Evolutionary conservation across 768 basidiomycete genomes (phyloP).

Genomic region (Leccinum pellstonianum): DNA sequence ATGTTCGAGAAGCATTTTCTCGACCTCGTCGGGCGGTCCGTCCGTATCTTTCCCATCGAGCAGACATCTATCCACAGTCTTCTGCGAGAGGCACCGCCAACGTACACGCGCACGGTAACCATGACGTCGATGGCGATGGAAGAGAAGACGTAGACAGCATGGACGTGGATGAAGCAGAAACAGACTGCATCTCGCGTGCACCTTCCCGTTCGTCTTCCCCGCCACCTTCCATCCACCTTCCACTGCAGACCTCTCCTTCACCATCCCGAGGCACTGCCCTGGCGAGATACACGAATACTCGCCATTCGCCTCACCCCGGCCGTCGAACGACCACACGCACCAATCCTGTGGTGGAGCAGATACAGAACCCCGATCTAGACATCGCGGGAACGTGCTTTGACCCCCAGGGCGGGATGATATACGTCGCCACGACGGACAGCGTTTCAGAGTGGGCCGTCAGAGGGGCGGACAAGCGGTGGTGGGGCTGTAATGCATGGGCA

Average conservation of each 20-base stretch:
- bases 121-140: constrained; percentile 27
- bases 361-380: constrained; percentile 38
- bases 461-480: constrained; percentile 74
- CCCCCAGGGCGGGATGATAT: constrained; percentile 62
- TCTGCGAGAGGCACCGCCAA: constrained; percentile 13
- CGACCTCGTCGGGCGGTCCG: constrained; percentile 48
- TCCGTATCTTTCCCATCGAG: constrained; percentile 30
- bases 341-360: constrained; percentile 11
- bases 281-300: constrained; percentile 21
- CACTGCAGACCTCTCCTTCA: constrained; percentile 26
- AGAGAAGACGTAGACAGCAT: constrained; percentile 43
- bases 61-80: constrained; percentile 27
- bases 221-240: constrained; percentile 36
- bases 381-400: constrained; percentile 76
- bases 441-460: constrained; percentile 78
- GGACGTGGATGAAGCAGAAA: constrained; percentile 49
- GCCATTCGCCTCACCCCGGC: constrained; percentile 16
- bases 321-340: constrained; percentile 19
- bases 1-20: constrained; percentile 54
- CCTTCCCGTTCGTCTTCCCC: constrained; percentile 51
- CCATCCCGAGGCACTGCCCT: constrained; percentile 19
- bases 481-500: constrained; percentile 50
- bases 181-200: constrained; percentile 54
- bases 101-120: constrained; percentile 17
- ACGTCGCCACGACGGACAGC: constrained; percentile 62